Evolutionary conservation across 1,139 yeast species (phyloP).

Genomic region (Yamadazyma sp.): DNA sequence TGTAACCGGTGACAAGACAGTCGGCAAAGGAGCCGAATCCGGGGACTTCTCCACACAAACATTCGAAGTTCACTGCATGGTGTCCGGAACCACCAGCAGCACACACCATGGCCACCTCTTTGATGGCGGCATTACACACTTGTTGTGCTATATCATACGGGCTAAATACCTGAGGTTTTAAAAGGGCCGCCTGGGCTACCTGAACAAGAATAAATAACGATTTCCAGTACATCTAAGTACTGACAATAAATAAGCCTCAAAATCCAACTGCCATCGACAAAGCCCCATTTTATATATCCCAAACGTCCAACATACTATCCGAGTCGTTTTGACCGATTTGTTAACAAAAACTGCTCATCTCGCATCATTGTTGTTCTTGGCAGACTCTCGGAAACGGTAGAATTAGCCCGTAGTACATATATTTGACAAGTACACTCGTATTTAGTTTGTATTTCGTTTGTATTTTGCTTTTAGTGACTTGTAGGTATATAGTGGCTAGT

Average conservation of each 20-base stretch:
- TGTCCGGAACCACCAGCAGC: conserved; percentile 2
- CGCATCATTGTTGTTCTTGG: not conserved
- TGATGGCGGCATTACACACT: conserved; percentile 7
- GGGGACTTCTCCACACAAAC: conserved; percentile 5
- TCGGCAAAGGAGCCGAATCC: conserved; percentile 9
- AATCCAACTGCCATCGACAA: no score
- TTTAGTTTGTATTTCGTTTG: no score
- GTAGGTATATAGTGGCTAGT: no score
- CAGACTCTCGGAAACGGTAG: no score
- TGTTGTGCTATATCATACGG: conserved; percentile 6
- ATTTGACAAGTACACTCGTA: no score
- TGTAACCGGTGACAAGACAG: conserved; percentile 7
- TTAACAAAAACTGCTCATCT: conserved; percentile 1
- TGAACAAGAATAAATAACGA: not conserved
- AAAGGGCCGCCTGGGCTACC: not conserved
- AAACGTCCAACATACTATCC: no score
- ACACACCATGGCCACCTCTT: conserved; percentile 7
- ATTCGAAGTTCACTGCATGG: conserved; percentile 3
- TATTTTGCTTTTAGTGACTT: no score
- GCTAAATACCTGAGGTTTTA: conserved; percentile 4
- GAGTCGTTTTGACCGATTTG: not conserved
- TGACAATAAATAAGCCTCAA: not conserved
- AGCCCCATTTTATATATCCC: no score
- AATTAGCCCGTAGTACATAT: no score
- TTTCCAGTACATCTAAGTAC: not conserved